Percentiles rank a stretch among this genome's conserved stretches.
These are phyloP conservation scores for Xylariaceae sp. DNA, from an alignment of 2,329 filamentous ascomycete genomes.

Conservation along the genomic window DNA sequence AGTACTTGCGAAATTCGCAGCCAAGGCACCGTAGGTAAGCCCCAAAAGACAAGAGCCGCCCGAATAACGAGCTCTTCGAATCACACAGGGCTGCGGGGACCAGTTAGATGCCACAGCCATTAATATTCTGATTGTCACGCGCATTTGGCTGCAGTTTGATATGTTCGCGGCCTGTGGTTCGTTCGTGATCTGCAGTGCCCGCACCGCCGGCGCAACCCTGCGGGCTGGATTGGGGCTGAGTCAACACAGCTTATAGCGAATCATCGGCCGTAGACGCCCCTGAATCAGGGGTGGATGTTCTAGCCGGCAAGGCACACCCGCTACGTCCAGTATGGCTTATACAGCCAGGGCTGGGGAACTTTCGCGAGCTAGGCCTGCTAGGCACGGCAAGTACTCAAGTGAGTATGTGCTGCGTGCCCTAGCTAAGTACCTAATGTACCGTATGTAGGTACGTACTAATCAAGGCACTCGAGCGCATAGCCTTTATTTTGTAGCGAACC, in stretches of 20 bases:
- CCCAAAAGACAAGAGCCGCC: too few species aligned
- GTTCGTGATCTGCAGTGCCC: slow-evolving; percentile 8
- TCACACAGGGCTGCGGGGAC: too few species aligned
- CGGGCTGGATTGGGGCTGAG: slow-evolving; percentile 23
- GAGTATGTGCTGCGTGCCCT: too few species aligned
- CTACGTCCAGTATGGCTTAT: slow-evolving; percentile 6
- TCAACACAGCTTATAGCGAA: slow-evolving; percentile 19
- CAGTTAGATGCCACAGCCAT: slow-evolving; percentile 3
- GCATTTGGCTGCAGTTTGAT: slow-evolving; percentile 6
- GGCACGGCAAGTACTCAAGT: neutral
- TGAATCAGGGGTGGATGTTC: slow-evolving; percentile 21
- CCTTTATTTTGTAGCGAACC: too few species aligned
- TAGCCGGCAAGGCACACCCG: slow-evolving; percentile 39
- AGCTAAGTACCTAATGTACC: too few species aligned
- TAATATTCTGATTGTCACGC: slow-evolving; percentile 5
- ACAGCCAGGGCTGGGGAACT: slow-evolving; percentile 1
- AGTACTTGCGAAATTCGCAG: too few species aligned
- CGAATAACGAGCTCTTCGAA: too few species aligned
- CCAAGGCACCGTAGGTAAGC: too few species aligned
- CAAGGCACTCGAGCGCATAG: too few species aligned
- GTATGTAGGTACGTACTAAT: too few species aligned
- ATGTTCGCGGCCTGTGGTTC: slow-evolving; percentile 14
- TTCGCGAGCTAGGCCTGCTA: neutral
- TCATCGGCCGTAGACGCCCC: slow-evolving; percentile 15
- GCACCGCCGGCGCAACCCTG: neutral